Base-by-base conservation (phyloP, 257 asterid species). In the Gardenia jasminoides region DNA sequence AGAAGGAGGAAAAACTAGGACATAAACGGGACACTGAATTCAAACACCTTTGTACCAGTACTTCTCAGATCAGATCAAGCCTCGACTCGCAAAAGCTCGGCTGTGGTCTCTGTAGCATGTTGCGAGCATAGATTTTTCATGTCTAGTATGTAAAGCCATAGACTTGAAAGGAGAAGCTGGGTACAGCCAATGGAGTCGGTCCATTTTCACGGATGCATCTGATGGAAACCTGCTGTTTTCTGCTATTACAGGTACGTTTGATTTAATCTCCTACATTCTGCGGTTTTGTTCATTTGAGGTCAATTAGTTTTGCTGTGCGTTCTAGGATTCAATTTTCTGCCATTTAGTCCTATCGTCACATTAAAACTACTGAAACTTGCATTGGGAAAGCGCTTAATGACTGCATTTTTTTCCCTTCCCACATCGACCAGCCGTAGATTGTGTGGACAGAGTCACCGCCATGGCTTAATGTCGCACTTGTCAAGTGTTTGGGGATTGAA, bases 1-100 rank as follows among this genome's bases (percentile, higher is more conserved):
- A 7, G 19, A 28, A 4, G 15, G 47, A 70, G 10, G 15, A 20
- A 26, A 26, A 62, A 6, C 48, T 47, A 50, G 43, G 70, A 6
- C 68, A 10, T 39, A 41, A 36, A 41, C 33, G 12, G 54, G n/a
- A 47, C 3, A n/a, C 13, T 39, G 1, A 24, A 4, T n/a, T 20
- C 2, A 10, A 12, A 72, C n/a, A 6, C 20, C 3, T 12, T 1
- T 10, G 7, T 7, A 7, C 28, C 39, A 1, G 16, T 62, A 61
- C 28, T 39, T 39, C 74, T 12, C 46, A 67, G 80, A 77, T 77
- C 80, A 7, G 75, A 77, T 67, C 80, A 46, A 67, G 67, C 33
- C 9, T 62, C 44, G 1, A 52, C 59, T 50, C 58, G 17, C 58
- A 50, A 50, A 50, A 50, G 3, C 22, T 52, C 7, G 22, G 22